A percentile compares a stretch with the other conserved stretches of the same genome.
phyloP scores from a whole-genome alignment of 2,329 filamentous ascomycete species.

The Cladophialophora bantiana region DNA sequence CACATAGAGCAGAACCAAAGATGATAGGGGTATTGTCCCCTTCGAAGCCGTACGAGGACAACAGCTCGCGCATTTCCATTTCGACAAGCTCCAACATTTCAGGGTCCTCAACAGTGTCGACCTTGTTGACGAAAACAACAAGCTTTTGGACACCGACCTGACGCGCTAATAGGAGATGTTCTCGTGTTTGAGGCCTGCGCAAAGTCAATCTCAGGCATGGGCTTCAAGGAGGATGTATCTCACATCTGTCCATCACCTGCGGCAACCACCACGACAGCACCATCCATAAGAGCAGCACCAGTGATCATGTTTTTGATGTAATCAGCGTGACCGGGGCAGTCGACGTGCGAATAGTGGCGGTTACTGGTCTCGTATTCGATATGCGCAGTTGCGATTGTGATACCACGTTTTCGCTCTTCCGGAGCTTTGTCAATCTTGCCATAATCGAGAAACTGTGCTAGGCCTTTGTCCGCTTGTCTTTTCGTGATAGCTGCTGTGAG shows the following conservation, averaged over 20 bases:
- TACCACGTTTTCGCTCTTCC: conserved; percentile 99
- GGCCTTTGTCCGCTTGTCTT: conserved; percentile 91
- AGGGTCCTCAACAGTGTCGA: conserved; percentile 94
- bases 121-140: conserved; percentile 99
- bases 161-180: conserved; percentile 95
- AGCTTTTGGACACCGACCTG: conserved; percentile 98
- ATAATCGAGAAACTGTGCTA: conserved; percentile 95
- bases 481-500: conserved; percentile 99
- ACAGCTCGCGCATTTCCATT: conserved; percentile 99
- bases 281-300: conserved; percentile 98
- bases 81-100: conserved; percentile 99
- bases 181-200: conserved; percentile 87
- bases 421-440: conserved; percentile 98
- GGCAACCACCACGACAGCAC: conserved; percentile 97
- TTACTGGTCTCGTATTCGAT: conserved; percentile 96
- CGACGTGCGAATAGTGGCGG: conserved; percentile 98
- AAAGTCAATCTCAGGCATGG: conserved; percentile 10
- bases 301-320: conserved; percentile 99
- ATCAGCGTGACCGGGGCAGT: conserved; percentile 99
- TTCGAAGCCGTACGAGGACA: conserved; percentile 92
- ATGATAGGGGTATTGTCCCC: conserved; percentile 97
- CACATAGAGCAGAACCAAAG: conserved; percentile 95
- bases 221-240: conserved; percentile 35
- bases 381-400: conserved; percentile 97
- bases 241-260: conserved; percentile 98